phyloP scores from a whole-genome alignment of 2,329 filamentous ascomycete genomes.

The Pseudogymnoascus sp. region DNA sequence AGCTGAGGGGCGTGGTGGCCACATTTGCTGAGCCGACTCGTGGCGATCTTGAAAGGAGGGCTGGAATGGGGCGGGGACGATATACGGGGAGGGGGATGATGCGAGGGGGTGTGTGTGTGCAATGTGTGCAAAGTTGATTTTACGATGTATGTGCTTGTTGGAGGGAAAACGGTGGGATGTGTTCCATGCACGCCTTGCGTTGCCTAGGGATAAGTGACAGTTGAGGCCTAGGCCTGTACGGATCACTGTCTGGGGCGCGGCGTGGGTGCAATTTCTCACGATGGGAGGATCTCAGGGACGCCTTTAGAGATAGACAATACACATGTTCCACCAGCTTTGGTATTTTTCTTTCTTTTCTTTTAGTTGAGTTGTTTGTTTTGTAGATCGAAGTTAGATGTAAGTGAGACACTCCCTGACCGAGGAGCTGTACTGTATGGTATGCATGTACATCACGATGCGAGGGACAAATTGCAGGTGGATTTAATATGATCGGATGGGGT shows the following conservation, averaged over 20 bases:
- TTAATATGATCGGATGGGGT: slow-evolving; percentile 5
- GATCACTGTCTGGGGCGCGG: neutral
- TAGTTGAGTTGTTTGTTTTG: neutral
- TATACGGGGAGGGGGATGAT: neutral
- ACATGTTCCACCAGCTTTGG: slow-evolving; percentile 1
- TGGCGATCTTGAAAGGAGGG: neutral
- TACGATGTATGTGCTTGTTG: slow-evolving; percentile 8
- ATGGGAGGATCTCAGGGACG: neutral
- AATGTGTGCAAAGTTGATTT: slow-evolving; percentile 8
- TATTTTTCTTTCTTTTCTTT: neutral
- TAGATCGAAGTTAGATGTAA: neutral
- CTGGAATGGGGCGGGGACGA: slow-evolving; percentile 6
- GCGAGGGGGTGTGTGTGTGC: neutral
- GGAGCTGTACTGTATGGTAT: neutral
- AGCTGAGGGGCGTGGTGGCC: slow-evolving; percentile 6
- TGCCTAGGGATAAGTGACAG: slow-evolving; percentile 1
- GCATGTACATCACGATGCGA: neutral
- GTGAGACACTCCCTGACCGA: neutral
- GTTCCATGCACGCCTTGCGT: neutral
- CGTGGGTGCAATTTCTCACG: slow-evolving; percentile 1
- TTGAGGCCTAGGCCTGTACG: neutral
- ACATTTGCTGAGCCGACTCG: slow-evolving; percentile 8
- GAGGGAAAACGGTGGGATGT: slow-evolving; percentile 6
- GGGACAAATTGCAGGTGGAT: slow-evolving; percentile 2
- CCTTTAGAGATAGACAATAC: slow-evolving; percentile 1